Conservation (phyloP, 441 rosid species). For the Populus tomentosa region DNA sequence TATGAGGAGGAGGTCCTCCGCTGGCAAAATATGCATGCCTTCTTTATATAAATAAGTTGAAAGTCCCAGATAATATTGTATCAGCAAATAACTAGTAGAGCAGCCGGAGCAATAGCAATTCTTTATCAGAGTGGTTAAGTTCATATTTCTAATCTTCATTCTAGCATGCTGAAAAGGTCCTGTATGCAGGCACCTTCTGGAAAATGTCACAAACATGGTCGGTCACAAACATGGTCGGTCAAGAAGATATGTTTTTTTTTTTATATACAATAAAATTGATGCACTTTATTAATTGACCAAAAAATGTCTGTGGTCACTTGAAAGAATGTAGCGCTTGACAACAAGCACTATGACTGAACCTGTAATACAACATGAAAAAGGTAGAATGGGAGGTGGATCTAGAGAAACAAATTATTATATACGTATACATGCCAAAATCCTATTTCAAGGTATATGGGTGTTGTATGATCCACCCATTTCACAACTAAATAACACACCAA, state of each 20-base stretch:
- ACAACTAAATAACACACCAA: constrained; percentile 9
- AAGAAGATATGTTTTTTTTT: neutral
- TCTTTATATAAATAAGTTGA: neutral
- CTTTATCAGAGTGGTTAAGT: neutral
- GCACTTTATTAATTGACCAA: neutral
- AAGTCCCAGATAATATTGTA: neutral
- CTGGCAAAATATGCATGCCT: neutral
- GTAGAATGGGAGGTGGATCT: neutral
- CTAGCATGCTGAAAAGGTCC: neutral
- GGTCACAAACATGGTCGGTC: too few relatives aligned
- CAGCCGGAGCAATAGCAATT: neutral
- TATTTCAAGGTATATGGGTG: constrained; percentile 18
- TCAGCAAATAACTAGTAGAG: neutral
- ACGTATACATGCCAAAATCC: constrained; percentile 5
- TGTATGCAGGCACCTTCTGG: neutral
- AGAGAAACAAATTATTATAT: neutral
- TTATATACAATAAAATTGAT: neutral
- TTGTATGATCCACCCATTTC: constrained; percentile 25
- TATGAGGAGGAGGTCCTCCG: neutral
- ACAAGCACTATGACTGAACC: neutral
- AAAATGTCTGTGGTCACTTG: neutral
- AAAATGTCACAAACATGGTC: too few relatives aligned
- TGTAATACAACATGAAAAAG: neutral
- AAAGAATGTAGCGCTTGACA: neutral
- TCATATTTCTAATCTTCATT: neutral